Evolutionary conservation across 768 basidiomycete genomes (phyloP), one percentile per base, ranked within the genome.

Genomic region (Panus rudis): DNA sequence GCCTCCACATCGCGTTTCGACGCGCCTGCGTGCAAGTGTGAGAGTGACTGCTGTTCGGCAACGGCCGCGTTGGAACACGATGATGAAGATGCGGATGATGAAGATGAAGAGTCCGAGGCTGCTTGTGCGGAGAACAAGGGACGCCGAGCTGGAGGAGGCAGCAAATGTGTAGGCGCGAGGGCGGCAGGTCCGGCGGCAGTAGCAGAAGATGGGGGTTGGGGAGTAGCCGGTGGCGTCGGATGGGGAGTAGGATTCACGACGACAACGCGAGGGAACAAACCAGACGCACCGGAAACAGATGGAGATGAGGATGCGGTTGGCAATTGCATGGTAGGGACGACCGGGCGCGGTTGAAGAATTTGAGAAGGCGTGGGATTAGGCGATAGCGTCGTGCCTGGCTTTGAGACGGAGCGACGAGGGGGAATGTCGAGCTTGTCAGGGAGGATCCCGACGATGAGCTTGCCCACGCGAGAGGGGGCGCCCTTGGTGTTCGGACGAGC

Each of bases 221-320:
- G 85, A 1, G 84, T 84, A 2, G 78, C 72, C 3, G 86, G 87
- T 6, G 87, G 85, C 1, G 87, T 89, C 1, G 81, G 83, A 50
- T 81, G 81, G 3, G 84, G 85, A 0, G 85, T 87, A 14, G 85
- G 83, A 51, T 82, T 79, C 7, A 87, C 78, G 17, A 89, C 71
- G 13, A 86, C 72, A 5, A 89, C 70, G 21, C 71, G 68, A 12
- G 80, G 81, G 24, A 74, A 67, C 53, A 41, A 61, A 48, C 46
- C 52, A 20, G 60, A 52, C 53, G 42, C 62, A 48, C 46, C 52
- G 21, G 60, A 52, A 2, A 53, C 19, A 4, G 52, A 19, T 1
- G 62, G 49, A 16, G 61, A 41, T 19, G 54, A 44, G 28, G 53
- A 49, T 39, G 48, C 51, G 28, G 60, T 14, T 16, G 49, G 60